These are phyloP conservation scores for Aspergillus transmontanensis DNA, from an alignment of 2,329 filamentous ascomycete genomes.

Conservation along the genomic window DNA sequence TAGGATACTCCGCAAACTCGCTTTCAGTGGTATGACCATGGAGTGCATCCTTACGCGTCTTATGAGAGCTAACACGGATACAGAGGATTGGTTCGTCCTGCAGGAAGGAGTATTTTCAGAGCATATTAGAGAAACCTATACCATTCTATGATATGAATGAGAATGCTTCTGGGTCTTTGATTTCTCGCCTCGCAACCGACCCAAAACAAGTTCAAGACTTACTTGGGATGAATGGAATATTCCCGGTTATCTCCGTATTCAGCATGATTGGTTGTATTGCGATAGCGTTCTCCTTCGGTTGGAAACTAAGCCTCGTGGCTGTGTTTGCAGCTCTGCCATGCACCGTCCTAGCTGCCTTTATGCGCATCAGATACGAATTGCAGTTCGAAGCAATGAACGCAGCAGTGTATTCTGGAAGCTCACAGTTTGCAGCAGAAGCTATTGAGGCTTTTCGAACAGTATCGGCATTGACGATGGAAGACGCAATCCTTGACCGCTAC, in stretches of 20 bases:
- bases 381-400: conserved; percentile 70
- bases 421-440: conserved; percentile 73
- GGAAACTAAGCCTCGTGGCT: conserved; percentile 73
- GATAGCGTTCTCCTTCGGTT: conserved; percentile 72
- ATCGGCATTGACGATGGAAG: conserved; percentile 68
- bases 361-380: conserved; percentile 64
- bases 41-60: conserved; percentile 35
- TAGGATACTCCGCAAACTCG: conserved; percentile 50
- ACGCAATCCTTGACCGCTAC: conserved; percentile 65
- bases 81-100: conserved; percentile 12
- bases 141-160: conserved; percentile 15
- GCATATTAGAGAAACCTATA: conserved; percentile 12
- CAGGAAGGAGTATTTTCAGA: conserved; percentile 15
- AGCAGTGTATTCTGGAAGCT: conserved; percentile 69
- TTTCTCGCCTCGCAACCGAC: conserved; percentile 38
- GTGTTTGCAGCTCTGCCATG: conserved; percentile 61
- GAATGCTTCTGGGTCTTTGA: conserved; percentile 15
- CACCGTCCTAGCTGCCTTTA: conserved; percentile 52
- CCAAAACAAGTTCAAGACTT: conserved; percentile 55
- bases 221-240: conserved; percentile 48
- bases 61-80: background rate
- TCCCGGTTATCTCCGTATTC: conserved; percentile 65
- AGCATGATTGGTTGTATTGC: conserved; percentile 65
- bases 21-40: conserved; percentile 47
- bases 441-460: conserved; percentile 76